Percentiles rank a stretch among this genome's conserved stretches.
Evolutionary conservation across 352 stramenopile genomes (phyloP).

Genomic region (Pythium volutum): DNA sequence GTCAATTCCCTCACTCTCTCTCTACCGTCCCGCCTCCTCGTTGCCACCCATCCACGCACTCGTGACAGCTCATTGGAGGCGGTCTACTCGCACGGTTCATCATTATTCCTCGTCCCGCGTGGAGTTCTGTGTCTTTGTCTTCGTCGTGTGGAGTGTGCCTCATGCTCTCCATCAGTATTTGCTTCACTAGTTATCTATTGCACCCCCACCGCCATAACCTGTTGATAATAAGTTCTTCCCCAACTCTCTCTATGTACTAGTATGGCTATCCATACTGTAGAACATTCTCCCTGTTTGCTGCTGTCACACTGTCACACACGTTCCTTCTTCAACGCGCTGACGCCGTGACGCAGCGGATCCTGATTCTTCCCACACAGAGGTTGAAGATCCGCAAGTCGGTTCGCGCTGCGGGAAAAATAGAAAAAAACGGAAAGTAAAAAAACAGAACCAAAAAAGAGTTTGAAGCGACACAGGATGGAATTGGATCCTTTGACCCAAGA

Average conservation of each 20-base stretch:
- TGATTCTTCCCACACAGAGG: too few species aligned
- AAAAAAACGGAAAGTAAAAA: not conserved
- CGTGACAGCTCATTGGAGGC: too few species aligned
- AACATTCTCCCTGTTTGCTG: not conserved
- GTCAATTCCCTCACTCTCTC: too few species aligned
- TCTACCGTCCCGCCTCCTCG: not conserved
- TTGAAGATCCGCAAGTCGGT: constrained; percentile 1
- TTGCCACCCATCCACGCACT: not conserved
- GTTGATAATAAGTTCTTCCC: not conserved
- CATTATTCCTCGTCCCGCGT: constrained; percentile 3
- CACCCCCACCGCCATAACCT: constrained; percentile 5
- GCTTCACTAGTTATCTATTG: constrained; percentile 21
- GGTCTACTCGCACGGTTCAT: not conserved
- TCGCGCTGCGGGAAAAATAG: not conserved
- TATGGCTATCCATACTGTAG: too few species aligned
- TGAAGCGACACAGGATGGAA: not conserved
- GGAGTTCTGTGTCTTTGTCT: not conserved
- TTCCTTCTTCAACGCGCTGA: not conserved
- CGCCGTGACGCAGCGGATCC: not conserved
- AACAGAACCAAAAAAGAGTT: not conserved
- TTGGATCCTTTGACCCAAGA: not conserved
- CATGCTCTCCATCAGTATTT: not conserved
- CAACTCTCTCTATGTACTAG: not conserved
- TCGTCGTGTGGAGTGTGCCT: constrained; percentile 8
- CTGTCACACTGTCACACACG: not conserved